Conservation (phyloP, 768 basidiomycete species). For the Mycena capillaripes region DNA sequence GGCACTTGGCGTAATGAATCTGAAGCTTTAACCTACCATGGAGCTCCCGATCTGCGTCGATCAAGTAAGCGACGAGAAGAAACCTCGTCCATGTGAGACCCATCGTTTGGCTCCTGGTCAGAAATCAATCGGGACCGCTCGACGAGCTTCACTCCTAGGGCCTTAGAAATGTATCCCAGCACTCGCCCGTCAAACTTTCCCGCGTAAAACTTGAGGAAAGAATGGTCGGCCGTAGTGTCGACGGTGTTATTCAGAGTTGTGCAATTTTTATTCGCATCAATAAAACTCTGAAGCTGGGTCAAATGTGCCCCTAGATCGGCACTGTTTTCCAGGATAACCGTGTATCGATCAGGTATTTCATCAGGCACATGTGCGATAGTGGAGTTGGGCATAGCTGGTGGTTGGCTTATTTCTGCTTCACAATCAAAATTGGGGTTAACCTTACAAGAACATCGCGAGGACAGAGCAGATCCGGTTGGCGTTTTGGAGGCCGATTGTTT, state of each 20-base stretch:
- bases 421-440: background rate
- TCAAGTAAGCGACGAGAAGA: too few species aligned
- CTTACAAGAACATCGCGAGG: background rate
- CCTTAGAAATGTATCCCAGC: background rate
- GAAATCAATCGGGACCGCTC: background rate
- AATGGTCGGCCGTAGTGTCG: background rate
- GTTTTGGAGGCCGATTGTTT: too few species aligned
- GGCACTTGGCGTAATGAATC: background rate
- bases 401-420: background rate
- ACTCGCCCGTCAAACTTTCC: constrained; percentile 2
- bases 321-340: background rate
- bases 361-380: background rate
- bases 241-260: background rate
- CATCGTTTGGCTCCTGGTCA: background rate
- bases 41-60: constrained; percentile 2
- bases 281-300: background rate
- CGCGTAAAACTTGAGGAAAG: background rate
- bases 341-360: background rate
- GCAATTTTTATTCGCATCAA: background rate
- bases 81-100: too few species aligned
- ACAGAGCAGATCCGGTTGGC: too few species aligned
- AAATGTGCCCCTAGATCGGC: background rate
- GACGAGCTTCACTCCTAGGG: background rate
- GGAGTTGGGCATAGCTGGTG: background rate
- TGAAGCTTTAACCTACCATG: background rate